A percentile compares a stretch with the other conserved stretches of the same genome.
These are phyloP conservation scores for Verticillium klebahnii DNA, from an alignment of 2,329 filamentous ascomycete genomes.

Conservation along the genomic window DNA sequence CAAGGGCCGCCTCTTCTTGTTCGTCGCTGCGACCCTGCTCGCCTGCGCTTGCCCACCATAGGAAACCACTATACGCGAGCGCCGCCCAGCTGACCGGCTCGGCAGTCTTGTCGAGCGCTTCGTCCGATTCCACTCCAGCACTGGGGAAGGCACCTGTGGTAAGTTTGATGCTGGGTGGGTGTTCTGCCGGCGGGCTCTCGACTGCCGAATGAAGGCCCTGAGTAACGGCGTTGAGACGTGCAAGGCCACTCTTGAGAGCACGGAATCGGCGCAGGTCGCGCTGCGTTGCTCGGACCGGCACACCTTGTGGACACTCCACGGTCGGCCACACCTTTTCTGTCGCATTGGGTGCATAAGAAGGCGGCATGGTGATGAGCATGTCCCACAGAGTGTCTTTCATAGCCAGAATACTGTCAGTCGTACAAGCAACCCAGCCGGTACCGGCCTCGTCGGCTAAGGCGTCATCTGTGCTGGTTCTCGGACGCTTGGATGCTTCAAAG, in stretches of 20 bases:
- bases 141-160: conserved; percentile 10
- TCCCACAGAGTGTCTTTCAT: conserved; percentile 88
- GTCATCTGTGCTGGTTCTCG: conserved; percentile 22
- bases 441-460: conserved; percentile 41
- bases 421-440: conserved; percentile 86
- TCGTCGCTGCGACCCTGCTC: conserved; percentile 62
- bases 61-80: conserved; percentile 75
- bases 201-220: background rate
- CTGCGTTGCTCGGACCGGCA: conserved; percentile 77
- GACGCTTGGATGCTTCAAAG: conserved; percentile 39
- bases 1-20: conserved; percentile 51
- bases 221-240: conserved; percentile 31
- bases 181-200: background rate
- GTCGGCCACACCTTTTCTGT: conserved; percentile 68
- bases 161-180: conserved; percentile 9
- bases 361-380: conserved; percentile 77
- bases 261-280: conserved; percentile 80
- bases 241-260: conserved; percentile 60
- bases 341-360: conserved; percentile 51
- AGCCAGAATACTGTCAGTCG: conserved; percentile 86
- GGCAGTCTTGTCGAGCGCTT: conserved; percentile 50
- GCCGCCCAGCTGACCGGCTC: conserved; percentile 66
- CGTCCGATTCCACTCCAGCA: conserved; percentile 32
- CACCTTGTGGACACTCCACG: conserved; percentile 61
- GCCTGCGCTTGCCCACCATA: conserved; percentile 86